A percentile compares a stretch with the other conserved stretches of the same genome.
phyloP scores from a whole-genome alignment of 2,329 filamentous ascomycete species.

The Ceratocystis albifundus region DNA sequence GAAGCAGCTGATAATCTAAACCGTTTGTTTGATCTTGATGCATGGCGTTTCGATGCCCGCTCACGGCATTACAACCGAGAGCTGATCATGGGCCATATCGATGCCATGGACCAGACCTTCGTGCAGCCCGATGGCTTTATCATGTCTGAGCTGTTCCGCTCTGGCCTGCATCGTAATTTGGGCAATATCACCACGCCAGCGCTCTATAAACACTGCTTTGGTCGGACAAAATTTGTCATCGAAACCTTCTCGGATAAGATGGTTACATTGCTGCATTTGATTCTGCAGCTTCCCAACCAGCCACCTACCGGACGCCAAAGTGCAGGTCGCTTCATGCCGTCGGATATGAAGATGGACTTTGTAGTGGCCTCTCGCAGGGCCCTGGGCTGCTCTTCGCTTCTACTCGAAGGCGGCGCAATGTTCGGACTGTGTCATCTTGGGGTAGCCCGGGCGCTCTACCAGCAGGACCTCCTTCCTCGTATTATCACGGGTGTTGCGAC shows the following conservation, averaged over 20 bases:
- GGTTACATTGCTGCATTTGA: slow-evolving; percentile 66
- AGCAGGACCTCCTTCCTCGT: slow-evolving; percentile 68
- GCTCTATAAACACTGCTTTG: slow-evolving; percentile 74
- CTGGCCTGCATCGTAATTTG: slow-evolving; percentile 65
- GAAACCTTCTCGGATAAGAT: slow-evolving; percentile 83
- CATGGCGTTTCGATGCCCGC: slow-evolving; percentile 74
- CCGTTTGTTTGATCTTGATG: slow-evolving; percentile 63
- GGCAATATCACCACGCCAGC: slow-evolving; percentile 76
- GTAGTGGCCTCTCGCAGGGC: slow-evolving; percentile 79
- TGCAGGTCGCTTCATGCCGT: slow-evolving; percentile 31
- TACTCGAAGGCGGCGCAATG: slow-evolving; percentile 81
- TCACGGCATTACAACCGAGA: slow-evolving; percentile 78
- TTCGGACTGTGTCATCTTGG: slow-evolving; percentile 86
- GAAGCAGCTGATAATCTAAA: slow-evolving; percentile 75
- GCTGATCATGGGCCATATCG: slow-evolving; percentile 66
- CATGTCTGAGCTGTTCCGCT: slow-evolving; percentile 68
- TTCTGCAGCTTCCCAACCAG: slow-evolving; percentile 43
- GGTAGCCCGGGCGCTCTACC: slow-evolving; percentile 75
- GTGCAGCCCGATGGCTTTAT: slow-evolving; percentile 61
- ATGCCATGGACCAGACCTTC: slow-evolving; percentile 56
- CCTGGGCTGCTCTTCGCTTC: slow-evolving; percentile 73
- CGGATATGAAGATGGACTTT: slow-evolving; percentile 70
- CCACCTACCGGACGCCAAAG: slow-evolving; percentile 38
- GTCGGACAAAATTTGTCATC: slow-evolving; percentile 79
- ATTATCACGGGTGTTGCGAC: slow-evolving; percentile 89